Percentiles rank a stretch among this genome's conserved stretches.
phyloP scores from a whole-genome alignment of 164 flowering plant species.

The Akebia trifoliata region DNA sequence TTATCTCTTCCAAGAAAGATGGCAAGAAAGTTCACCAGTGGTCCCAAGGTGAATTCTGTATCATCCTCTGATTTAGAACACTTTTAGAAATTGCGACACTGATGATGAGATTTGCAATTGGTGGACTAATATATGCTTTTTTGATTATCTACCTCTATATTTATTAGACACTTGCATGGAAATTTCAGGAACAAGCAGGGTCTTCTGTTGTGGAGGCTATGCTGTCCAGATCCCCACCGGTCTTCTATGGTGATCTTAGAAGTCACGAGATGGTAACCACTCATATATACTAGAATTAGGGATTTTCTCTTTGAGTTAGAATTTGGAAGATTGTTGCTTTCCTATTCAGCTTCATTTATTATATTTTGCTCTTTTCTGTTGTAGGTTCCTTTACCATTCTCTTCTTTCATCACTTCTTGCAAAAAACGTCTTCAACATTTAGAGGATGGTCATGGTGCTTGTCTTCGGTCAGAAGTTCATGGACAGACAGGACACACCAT shows the following conservation, averaged over 20 bases:
- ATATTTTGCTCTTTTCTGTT: conserved; percentile 6
- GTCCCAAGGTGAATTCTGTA: no score
- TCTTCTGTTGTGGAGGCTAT: conserved; percentile 76
- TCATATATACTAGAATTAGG: neutral
- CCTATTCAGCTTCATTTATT: neutral
- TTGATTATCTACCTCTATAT: conserved; percentile 7
- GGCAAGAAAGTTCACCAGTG: no score
- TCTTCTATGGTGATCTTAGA: conserved; percentile 83
- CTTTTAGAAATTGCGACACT: no score
- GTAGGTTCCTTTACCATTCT: conserved; percentile 73
- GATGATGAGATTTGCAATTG: no score
- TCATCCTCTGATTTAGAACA: no score
- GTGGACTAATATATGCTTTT: neutral
- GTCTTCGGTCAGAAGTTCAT: conserved; percentile 22
- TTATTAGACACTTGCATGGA: neutral
- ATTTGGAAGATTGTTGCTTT: no score
- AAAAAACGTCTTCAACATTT: conserved; percentile 29
- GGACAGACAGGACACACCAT: conserved; percentile 11
- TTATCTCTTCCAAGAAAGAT: no score
- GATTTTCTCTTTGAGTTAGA: neutral
- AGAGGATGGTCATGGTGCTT: conserved; percentile 14
- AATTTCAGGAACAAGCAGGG: conserved; percentile 61
- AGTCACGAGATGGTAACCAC: conserved; percentile 79
- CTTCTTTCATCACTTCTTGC: conserved; percentile 60
- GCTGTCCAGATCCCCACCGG: conserved; percentile 76